Percentiles rank a stretch among this genome's conserved stretches.
phyloP scores from a whole-genome alignment of 1,284 basidiomycete genomes.

The Dichomitus squalens region DNA sequence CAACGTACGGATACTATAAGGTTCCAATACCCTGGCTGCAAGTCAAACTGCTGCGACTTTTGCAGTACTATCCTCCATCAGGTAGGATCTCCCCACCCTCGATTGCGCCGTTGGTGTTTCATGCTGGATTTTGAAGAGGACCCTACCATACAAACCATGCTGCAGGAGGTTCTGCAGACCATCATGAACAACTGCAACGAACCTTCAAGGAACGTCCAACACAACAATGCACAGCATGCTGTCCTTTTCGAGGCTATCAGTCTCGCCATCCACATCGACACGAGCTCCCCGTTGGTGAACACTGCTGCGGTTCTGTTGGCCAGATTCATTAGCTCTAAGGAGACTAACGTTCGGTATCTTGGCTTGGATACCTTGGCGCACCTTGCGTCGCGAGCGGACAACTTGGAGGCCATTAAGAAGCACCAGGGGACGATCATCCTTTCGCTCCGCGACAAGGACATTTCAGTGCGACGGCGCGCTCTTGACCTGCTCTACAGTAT shows the following conservation, averaged over 20 bases:
- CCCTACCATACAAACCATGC: constrained; percentile 71
- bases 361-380: constrained; percentile 99
- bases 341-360: constrained; percentile 98
- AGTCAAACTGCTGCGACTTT: constrained; percentile 89
- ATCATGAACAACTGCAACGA: constrained; percentile 94
- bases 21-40: constrained; percentile 98
- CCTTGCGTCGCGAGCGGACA: constrained; percentile 90
- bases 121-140: constrained; percentile 63
- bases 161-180: constrained; percentile 87
- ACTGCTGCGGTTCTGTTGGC: constrained; percentile 93
- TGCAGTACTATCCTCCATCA: constrained; percentile 96
- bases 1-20: constrained; percentile 95
- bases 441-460: constrained; percentile 95
- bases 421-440: constrained; percentile 96
- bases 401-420: constrained; percentile 90
- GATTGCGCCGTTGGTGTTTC: background rate
- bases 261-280: constrained; percentile 95
- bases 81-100: constrained; percentile 46
- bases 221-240: constrained; percentile 98
- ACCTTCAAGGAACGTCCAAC: constrained; percentile 93
- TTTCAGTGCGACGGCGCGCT: constrained; percentile 92
- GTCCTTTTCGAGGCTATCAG: constrained; percentile 99
- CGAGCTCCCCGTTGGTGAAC: constrained; percentile 86
- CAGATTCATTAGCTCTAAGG: constrained; percentile 94
- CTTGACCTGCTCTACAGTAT: constrained; percentile 97